Evolutionary conservation across 257 asterid species (phyloP).

Genomic region (Fraxinus excelsior): DNA sequence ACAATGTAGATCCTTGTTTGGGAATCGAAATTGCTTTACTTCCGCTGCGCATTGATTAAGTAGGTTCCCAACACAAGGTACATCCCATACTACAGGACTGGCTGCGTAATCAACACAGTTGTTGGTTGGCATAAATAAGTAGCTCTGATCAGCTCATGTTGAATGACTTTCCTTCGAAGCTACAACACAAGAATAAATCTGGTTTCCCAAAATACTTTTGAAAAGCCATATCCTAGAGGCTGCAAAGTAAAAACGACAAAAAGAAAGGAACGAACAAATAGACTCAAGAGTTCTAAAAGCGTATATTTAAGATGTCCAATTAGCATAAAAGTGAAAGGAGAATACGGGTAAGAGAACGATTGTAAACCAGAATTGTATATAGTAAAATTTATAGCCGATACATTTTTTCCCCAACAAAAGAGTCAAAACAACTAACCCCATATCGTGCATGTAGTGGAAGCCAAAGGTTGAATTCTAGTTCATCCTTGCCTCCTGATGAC

Average conservation of each 20-base stretch:
- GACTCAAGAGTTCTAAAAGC: not conserved
- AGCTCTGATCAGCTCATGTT: constrained; percentile 44
- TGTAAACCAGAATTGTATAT: not conserved
- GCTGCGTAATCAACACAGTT: constrained; percentile 18
- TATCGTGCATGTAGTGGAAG: constrained; percentile 86
- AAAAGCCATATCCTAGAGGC: constrained; percentile 68
- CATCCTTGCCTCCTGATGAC: constrained; percentile 31
- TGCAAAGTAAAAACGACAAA: constrained; percentile 22
- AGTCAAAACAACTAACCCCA: constrained; percentile 41
- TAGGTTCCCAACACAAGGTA: too few species aligned
- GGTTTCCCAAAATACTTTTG: constrained; percentile 62
- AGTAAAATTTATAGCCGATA: not conserved
- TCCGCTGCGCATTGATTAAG: too few species aligned
- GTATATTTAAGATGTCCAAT: too few species aligned
- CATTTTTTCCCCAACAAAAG: not conserved
- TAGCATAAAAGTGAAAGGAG: too few species aligned
- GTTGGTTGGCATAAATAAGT: constrained; percentile 29
- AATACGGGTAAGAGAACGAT: not conserved
- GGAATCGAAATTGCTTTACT: too few species aligned
- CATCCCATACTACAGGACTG: constrained; percentile 57
- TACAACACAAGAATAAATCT: constrained; percentile 52
- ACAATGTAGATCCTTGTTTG: too few species aligned
- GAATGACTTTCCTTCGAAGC: constrained; percentile 21
- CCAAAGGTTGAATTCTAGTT: constrained; percentile 45
- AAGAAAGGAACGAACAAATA: not conserved